Evolutionary conservation across 495 filamentous ascomycete species (phyloP), one percentile per base, ranked within the genome.

Genomic region (Trichodelitschia bisporula): DNA sequence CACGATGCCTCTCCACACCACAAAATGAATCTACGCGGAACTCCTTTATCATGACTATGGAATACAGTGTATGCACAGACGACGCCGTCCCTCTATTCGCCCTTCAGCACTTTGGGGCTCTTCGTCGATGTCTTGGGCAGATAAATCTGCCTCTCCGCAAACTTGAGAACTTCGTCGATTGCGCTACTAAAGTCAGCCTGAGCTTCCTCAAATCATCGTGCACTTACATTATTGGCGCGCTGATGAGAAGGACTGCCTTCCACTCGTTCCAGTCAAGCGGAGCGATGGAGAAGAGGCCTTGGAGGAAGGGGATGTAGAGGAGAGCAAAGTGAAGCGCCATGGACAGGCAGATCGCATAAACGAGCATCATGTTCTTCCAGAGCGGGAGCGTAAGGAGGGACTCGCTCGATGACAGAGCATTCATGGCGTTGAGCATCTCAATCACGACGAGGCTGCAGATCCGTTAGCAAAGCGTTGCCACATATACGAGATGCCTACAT

Each of bases 361-460:
- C 72, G 5, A 99, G 64, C 61, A 86, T 80, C 69, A 90, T 80
- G 55, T 99, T 99, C 44, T 86, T 65, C 83, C 79, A 89, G 16
- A 99, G 56, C 12, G 80, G 82, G 37, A 95, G 69, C 8, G 86
- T 93, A 18, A 99, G 53, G 2, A 99, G 71, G 3, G 78, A 90
- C 51, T 95, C 89, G 52, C 77, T 84, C 5, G 78, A 89, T 11
- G 82, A 92, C 11, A 99, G 64, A 1, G 86, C 86, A 48, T 99
- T 99, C 78, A 99, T 91, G 35, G 89, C 89, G 54, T 99, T 99
- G 40, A 99, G 59, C 89, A 99, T 99, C 61, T 99, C 89, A 46
- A 99, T 95, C 37, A 92, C 80, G 18, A 99, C 89, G 16, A 99
- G 64, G 46, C 74, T 75, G 20, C 55, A 13, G 16, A 10, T 28